Evolutionary conservation across 75 land plant species (phyloP).

Genomic region (Pinus taeda): DNA sequence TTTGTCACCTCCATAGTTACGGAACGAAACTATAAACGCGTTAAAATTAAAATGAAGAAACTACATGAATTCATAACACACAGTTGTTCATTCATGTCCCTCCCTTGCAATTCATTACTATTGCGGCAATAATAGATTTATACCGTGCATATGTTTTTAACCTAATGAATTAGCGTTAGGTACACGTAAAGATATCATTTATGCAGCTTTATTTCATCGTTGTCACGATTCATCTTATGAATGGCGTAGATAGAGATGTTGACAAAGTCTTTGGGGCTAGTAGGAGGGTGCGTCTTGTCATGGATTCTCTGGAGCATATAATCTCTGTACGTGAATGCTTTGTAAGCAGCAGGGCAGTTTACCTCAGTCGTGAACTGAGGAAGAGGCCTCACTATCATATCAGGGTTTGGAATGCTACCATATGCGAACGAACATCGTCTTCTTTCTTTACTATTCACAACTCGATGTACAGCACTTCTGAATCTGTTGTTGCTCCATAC

Average conservation of each 20-base stretch:
- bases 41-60: no score
- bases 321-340: background rate
- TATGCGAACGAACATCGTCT: background rate
- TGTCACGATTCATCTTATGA: background rate
- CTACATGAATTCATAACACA: no score
- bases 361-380: background rate
- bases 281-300: background rate
- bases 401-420: background rate
- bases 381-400: background rate
- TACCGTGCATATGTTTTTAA: no score
- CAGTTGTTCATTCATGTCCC: no score
- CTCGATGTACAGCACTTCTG: conserved; percentile 1
- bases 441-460: background rate
- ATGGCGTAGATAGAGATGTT: conserved; percentile 4
- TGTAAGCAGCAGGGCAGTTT: background rate
- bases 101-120: no score
- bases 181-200: no score
- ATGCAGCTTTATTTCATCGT: no score
- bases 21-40: no score
- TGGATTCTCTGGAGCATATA: background rate
- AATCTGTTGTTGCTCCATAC: conserved; percentile 9
- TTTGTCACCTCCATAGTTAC: no score
- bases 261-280: background rate
- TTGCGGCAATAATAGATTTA: no score
- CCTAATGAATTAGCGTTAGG: no score